Conservation (phyloP, 2,329 filamentous ascomycete genomes). For the Phialophora chinensis region DNA sequence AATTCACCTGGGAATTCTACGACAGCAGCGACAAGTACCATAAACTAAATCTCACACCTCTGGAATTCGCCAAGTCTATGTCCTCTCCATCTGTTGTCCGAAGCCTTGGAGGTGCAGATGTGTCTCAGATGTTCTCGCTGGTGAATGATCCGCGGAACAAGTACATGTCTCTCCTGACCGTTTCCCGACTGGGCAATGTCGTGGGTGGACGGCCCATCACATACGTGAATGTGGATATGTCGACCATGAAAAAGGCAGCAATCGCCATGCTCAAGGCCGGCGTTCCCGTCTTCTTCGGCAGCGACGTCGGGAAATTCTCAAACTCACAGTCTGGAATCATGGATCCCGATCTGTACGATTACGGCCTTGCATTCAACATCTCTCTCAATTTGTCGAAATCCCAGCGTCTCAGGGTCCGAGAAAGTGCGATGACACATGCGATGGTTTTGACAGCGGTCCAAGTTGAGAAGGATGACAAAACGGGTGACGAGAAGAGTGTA, state of each 20-base stretch:
- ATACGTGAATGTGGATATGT: conserved; percentile 83
- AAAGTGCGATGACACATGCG: conserved; percentile 86
- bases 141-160: conserved; percentile 84
- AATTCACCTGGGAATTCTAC: conserved; percentile 81
- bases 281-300: conserved; percentile 85
- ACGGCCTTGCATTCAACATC: conserved; percentile 82
- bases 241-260: conserved; percentile 72
- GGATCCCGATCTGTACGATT: conserved; percentile 78
- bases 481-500: conserved; percentile 61
- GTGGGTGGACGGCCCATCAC: conserved; percentile 75
- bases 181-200: conserved; percentile 80
- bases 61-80: conserved; percentile 73
- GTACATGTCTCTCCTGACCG: conserved; percentile 73
- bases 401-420: conserved; percentile 72
- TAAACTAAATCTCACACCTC: conserved; percentile 68
- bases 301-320: conserved; percentile 83
- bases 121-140: conserved; percentile 76
- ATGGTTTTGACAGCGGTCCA: conserved; percentile 92
- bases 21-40: conserved; percentile 71
- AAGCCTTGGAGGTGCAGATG: conserved; percentile 63
- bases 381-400: conserved; percentile 76
- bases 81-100: conserved; percentile 64
- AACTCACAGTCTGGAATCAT: conserved; percentile 73
- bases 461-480: conserved; percentile 63
- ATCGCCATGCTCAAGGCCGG: conserved; percentile 79